Evolutionary conservation across 1,139 yeast species (phyloP).

Genomic region (Yamadazyma atmosphaerica): DNA sequence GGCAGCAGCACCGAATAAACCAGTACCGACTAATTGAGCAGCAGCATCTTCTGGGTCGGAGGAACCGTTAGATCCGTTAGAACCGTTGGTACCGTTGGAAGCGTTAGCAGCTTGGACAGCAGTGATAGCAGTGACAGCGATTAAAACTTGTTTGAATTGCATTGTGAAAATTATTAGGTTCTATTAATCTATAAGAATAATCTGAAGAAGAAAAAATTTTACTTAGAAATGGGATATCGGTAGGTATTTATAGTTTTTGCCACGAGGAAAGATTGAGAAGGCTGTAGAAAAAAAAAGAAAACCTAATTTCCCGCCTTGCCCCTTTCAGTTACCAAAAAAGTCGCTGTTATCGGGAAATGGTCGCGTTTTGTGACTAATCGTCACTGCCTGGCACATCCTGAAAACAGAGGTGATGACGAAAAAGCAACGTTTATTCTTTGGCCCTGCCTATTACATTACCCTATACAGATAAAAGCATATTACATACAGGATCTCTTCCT

Average conservation of each 20-base stretch:
- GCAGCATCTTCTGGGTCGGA: constrained; percentile 22
- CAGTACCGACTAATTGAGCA: constrained; percentile 30
- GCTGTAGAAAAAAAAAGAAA: neutral
- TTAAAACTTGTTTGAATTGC: constrained; percentile 44
- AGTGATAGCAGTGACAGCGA: constrained; percentile 44
- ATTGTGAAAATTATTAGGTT: constrained; percentile 19
- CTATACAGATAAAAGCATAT: neutral
- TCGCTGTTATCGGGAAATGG: neutral
- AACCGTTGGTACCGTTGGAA: constrained; percentile 31
- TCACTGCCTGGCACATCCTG: too few species aligned
- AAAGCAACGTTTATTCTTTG: neutral
- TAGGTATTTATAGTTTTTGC: constrained; percentile 10
- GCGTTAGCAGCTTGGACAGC: constrained; percentile 42
- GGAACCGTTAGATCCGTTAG: constrained; percentile 25
- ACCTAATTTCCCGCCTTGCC: constrained; percentile 3
- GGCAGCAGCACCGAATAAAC: constrained; percentile 26
- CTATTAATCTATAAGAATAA: constrained; percentile 1
- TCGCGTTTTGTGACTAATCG: neutral
- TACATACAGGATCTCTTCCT: neutral
- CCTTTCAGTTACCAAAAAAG: neutral
- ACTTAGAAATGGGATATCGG: constrained; percentile 3
- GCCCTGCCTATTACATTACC: neutral
- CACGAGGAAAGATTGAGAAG: neutral
- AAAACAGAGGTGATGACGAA: neutral
- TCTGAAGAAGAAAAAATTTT: constrained; percentile 6